A percentile compares a stretch with the other conserved stretches of the same genome.
Evolutionary conservation across 2,329 filamentous ascomycete species (phyloP).

Genomic region (Neofusicoccum kwambonambiense): DNA sequence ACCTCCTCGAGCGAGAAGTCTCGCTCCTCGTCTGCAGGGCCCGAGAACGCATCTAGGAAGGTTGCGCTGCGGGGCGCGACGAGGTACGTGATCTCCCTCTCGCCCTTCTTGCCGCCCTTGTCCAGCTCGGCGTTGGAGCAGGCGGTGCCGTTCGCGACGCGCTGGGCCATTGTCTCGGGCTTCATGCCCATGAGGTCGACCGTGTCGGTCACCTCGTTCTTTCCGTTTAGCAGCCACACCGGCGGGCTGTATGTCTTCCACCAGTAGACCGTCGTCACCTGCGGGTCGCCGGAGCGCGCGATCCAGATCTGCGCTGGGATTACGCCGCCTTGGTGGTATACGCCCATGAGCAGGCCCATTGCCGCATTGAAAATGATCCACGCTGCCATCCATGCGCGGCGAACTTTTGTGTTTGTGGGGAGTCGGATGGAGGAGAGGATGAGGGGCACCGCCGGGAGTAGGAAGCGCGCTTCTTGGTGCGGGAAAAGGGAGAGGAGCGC

Average conservation of each 20-base stretch:
- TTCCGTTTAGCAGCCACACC: constrained; percentile 75
- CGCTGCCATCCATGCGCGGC: constrained; percentile 50
- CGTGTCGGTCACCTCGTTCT: constrained; percentile 69
- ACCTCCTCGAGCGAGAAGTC: constrained; percentile 66
- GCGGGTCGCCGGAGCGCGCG: constrained; percentile 61
- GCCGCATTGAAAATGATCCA: constrained; percentile 71
- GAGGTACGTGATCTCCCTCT: constrained; percentile 51
- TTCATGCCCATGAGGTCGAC: constrained; percentile 72
- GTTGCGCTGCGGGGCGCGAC: constrained; percentile 70
- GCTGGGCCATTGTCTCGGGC: constrained; percentile 58
- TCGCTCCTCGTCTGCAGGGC: neutral
- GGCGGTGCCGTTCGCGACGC: constrained; percentile 59
- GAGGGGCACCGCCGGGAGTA: constrained; percentile 73
- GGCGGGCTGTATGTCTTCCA: constrained; percentile 86
- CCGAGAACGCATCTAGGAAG: constrained; percentile 60
- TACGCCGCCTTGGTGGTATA: constrained; percentile 78
- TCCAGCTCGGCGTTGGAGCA: constrained; percentile 54
- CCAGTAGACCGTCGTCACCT: constrained; percentile 61
- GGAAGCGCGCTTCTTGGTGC: constrained; percentile 78
- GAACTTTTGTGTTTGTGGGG: constrained; percentile 51
- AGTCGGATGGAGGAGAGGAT: constrained; percentile 71
- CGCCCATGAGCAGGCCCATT: constrained; percentile 72
- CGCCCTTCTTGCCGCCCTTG: constrained; percentile 48
- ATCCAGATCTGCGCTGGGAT: constrained; percentile 74
- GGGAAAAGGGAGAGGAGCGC: constrained; percentile 70